phyloP scores from a whole-genome alignment of 768 basidiomycete genomes.

The Tylopilus sp. region DNA sequence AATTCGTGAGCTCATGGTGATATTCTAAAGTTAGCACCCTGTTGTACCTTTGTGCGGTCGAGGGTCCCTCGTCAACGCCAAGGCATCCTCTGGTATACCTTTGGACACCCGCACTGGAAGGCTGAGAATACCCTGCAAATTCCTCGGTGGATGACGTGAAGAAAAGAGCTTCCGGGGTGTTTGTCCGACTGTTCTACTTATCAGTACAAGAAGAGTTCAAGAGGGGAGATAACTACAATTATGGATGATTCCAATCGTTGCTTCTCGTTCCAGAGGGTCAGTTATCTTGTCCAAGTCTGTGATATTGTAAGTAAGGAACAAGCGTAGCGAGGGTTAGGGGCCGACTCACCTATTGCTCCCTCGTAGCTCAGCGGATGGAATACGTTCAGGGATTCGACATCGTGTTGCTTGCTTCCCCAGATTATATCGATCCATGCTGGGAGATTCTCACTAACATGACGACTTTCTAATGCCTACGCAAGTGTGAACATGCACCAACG shows the following conservation, averaged over 20 bases:
- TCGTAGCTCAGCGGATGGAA: constrained; percentile 95
- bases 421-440: constrained; percentile 93
- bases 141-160: constrained; percentile 69
- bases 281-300: constrained; percentile 82
- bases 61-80: constrained; percentile 56
- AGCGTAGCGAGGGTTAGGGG: background rate
- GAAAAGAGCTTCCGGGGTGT: constrained; percentile 86
- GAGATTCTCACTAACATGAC: constrained; percentile 78
- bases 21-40: background rate
- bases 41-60: constrained; percentile 54
- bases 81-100: constrained; percentile 83
- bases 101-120: constrained; percentile 69
- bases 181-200: constrained; percentile 65
- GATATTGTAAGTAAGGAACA: background rate
- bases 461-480: constrained; percentile 78
- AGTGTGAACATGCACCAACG: background rate
- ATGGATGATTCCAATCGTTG: constrained; percentile 92
- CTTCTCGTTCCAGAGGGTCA: constrained; percentile 85
- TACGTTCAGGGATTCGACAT: constrained; percentile 71
- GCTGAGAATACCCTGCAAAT: constrained; percentile 65
- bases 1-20: constrained; percentile 11
- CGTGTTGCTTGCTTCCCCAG: constrained; percentile 86
- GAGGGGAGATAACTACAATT: constrained; percentile 58
- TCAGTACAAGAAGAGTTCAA: background rate
- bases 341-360: constrained; percentile 67